phyloP scores from a whole-genome alignment of 2,329 filamentous ascomycete genomes.

The Ophiocordyceps camponoti-floridani region DNA sequence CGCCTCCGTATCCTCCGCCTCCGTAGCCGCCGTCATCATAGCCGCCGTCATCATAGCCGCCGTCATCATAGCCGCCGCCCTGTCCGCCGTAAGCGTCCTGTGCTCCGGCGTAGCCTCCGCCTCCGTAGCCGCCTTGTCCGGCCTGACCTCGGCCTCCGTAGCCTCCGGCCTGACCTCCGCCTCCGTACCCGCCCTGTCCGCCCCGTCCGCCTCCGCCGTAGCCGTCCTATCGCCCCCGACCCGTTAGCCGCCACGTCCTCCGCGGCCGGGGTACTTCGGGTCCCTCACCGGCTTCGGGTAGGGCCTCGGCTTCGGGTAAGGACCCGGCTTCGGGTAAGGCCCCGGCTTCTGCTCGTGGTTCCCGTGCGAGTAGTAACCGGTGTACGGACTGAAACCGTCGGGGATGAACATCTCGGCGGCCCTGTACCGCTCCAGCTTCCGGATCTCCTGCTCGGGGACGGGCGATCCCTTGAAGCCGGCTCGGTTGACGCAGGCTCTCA shows the following conservation, averaged over 20 bases:
- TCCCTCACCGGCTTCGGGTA: neutral
- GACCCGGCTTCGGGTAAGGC: too few relatives aligned
- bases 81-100: neutral
- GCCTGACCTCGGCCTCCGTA: neutral
- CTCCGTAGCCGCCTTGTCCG: neutral
- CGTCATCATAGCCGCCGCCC: neutral
- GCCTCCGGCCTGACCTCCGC: neutral
- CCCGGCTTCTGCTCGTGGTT: neutral
- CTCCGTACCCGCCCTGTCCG: neutral
- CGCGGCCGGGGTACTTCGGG: too few relatives aligned
- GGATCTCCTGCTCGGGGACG: neutral
- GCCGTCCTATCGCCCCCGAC: too few relatives aligned
- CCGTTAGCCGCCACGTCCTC: too few relatives aligned
- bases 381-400: neutral
- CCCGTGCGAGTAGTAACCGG: neutral
- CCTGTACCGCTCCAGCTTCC: neutral
- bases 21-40: neutral
- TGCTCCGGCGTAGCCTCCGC: neutral
- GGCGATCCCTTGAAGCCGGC: neutral
- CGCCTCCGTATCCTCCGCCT: neutral
- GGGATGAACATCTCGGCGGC: neutral
- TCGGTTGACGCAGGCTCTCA: neutral
- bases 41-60: too few relatives aligned
- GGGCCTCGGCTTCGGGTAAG: neutral
- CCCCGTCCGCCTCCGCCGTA: too few relatives aligned